These are phyloP conservation scores for Talaromyces sp. DNA, from an alignment of 2,329 filamentous ascomycete species.

Conservation along the genomic window DNA sequence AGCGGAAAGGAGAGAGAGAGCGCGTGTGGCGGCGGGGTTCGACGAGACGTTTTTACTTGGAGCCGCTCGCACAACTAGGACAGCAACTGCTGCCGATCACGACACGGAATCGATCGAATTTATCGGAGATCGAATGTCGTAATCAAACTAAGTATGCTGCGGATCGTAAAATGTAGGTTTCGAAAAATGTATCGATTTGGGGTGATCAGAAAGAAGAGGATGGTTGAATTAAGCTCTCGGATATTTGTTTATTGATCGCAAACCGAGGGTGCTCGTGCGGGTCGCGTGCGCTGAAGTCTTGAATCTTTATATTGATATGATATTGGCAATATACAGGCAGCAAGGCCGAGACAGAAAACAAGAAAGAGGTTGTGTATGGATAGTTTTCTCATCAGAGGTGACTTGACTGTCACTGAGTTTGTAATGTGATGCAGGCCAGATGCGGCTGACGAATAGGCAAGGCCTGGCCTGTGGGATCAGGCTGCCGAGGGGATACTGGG, in stretches of 20 bases:
- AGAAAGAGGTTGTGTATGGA: background rate
- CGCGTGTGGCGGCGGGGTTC: conserved; percentile 16
- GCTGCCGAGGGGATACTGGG: background rate
- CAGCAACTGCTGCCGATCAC: conserved; percentile 6
- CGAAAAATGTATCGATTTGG: background rate
- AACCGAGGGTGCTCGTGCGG: background rate
- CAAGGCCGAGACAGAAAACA: background rate
- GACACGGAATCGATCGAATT: conserved; percentile 2
- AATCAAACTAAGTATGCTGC: background rate
- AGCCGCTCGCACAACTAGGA: conserved; percentile 12
- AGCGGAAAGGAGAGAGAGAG: background rate
- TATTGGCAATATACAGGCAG: background rate
- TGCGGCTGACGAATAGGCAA: background rate
- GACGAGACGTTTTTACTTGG: conserved; percentile 6
- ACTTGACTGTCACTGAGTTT: background rate
- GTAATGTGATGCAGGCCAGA: background rate
- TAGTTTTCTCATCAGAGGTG: background rate
- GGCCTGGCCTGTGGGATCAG: background rate
- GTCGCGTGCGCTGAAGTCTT: conserved; percentile 2
- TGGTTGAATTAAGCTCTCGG: conserved; percentile 10
- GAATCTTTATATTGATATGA: background rate
- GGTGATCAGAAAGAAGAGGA: background rate
- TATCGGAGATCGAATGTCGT: background rate
- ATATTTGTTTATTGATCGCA: conserved; percentile 9
- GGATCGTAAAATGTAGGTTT: background rate